Percentiles rank a stretch among this genome's conserved stretches.
phyloP scores from a whole-genome alignment of 345 rosid species.

The Camelina hispida region DNA sequence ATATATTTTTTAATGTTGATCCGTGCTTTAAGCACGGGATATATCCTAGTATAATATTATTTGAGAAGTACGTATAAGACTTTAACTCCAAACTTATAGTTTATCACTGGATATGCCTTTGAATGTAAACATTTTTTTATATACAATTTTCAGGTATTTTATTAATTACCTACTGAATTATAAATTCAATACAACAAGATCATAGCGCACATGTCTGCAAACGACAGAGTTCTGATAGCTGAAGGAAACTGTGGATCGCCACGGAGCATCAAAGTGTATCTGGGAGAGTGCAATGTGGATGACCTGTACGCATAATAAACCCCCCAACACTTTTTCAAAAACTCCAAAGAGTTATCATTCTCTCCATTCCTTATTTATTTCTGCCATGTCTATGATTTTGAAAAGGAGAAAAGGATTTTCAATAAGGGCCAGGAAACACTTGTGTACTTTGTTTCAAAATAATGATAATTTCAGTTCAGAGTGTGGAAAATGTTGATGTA shows the following conservation, averaged over 20 bases:
- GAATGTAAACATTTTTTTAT: too few relatives aligned
- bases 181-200: slow-evolving; percentile 38
- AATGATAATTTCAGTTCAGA: slow-evolving; percentile 26
- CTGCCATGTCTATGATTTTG: slow-evolving; percentile 13
- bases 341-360: slow-evolving; percentile 17
- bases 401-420: not conserved
- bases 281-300: slow-evolving; percentile 86
- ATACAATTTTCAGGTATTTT: too few relatives aligned
- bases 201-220: slow-evolving; percentile 93
- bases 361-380: slow-evolving; percentile 18
- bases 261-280: slow-evolving; percentile 80
- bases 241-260: slow-evolving; percentile 98
- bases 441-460: slow-evolving; percentile 32
- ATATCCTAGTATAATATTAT: too few relatives aligned
- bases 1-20: too few relatives aligned
- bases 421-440: slow-evolving; percentile 34
- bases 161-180: too few relatives aligned
- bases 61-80: too few relatives aligned
- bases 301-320: slow-evolving; percentile 55
- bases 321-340: slow-evolving; percentile 4
- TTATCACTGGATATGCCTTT: too few relatives aligned
- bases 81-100: too few relatives aligned
- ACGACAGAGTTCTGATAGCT: slow-evolving; percentile 85
- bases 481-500: slow-evolving; percentile 15
- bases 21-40: too few relatives aligned